Conservation (phyloP, 2,329 filamentous ascomycete genomes). For the Trichoderma polysporum region DNA sequence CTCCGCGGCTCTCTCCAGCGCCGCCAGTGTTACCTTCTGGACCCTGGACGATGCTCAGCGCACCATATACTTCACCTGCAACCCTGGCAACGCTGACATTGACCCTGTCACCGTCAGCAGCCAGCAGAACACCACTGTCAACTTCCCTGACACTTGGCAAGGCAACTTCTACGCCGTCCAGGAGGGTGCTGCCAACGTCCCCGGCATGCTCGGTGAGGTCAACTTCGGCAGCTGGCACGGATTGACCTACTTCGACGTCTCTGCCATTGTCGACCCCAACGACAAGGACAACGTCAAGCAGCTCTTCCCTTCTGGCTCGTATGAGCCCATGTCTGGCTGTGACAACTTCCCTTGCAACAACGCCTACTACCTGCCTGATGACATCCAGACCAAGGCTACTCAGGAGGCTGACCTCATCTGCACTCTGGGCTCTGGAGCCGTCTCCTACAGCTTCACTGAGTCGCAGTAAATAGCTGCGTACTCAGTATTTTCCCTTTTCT, state of each 20-base stretch:
- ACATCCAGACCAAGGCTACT: slow-evolving; percentile 56
- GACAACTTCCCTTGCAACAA: slow-evolving; percentile 52
- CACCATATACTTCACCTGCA: slow-evolving; percentile 52
- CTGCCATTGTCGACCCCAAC: slow-evolving; percentile 53
- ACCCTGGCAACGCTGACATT: slow-evolving; percentile 38
- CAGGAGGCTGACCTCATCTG: slow-evolving; percentile 49
- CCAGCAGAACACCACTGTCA: slow-evolving; percentile 40
- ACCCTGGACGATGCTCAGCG: slow-evolving; percentile 54
- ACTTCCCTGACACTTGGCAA: slow-evolving; percentile 45
- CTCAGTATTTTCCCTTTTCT: neutral
- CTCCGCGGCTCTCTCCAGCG: slow-evolving; percentile 43
- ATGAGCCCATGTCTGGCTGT: slow-evolving; percentile 50
- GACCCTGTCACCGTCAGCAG: slow-evolving; percentile 42
- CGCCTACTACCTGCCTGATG: slow-evolving; percentile 53
- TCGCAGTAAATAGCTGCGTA: slow-evolving; percentile 2
- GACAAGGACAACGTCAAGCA: slow-evolving; percentile 55
- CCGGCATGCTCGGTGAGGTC: slow-evolving; percentile 56
- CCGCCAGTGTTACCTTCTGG: slow-evolving; percentile 56
- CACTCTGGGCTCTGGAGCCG: slow-evolving; percentile 45
- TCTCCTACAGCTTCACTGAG: slow-evolving; percentile 27
- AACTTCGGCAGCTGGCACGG: slow-evolving; percentile 49
- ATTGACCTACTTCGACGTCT: slow-evolving; percentile 58
- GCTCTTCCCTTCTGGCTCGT: slow-evolving; percentile 46
- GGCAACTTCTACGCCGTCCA: slow-evolving; percentile 53
- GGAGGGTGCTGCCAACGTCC: slow-evolving; percentile 41